Base-by-base conservation (phyloP, 129 eudicot species). In the Logfia minima region DNA sequence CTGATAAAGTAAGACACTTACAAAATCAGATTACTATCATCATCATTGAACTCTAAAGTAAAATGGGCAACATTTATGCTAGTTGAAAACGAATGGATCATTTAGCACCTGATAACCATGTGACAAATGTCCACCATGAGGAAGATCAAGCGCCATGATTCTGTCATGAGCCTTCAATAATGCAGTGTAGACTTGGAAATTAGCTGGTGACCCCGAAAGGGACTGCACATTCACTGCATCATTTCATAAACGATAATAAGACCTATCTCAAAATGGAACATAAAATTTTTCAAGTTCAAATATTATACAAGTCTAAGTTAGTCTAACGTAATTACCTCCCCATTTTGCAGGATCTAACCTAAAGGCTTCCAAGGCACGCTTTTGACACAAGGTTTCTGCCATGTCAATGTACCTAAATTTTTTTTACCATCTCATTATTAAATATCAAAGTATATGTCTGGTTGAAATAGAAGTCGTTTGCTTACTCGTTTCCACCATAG, bases 111-210 rank as follows among this genome's bases (percentile, higher is more conserved):
- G 97, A 83, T 91, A 95, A 74, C 99, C 99, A 24, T 91, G 99
- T 21, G 92, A 95, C 79, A 95, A 85, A 89, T 95, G 99, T 2
- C 97, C 99, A 88, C 99, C 97, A 77, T 92, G 99, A 62, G 99
- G 99, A 84, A 95, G 99, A 92, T 95, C 99, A 75, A 95, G 99
- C 8, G 96, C 99, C 99, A 95, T 95, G 83, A 95, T 95, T 85
- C 99, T 88, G 35, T 95, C 99, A 81, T 95, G 99, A 53, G 97
- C 96, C 82, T 95, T 95, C 77, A 95, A 59, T 64, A 95, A 83
- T 10, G 97, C 99, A 80, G 99, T 89, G 82, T 95, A 95, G 70
- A 95, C 99, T 2, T 91, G 99, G 72, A 92, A 92, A 78, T 95
- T 95, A 62, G 97, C 74, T 6, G 97, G 97, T 58, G 99, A 95